phyloP scores from a whole-genome alignment of 768 basidiomycete species.

The Mycena venus region DNA sequence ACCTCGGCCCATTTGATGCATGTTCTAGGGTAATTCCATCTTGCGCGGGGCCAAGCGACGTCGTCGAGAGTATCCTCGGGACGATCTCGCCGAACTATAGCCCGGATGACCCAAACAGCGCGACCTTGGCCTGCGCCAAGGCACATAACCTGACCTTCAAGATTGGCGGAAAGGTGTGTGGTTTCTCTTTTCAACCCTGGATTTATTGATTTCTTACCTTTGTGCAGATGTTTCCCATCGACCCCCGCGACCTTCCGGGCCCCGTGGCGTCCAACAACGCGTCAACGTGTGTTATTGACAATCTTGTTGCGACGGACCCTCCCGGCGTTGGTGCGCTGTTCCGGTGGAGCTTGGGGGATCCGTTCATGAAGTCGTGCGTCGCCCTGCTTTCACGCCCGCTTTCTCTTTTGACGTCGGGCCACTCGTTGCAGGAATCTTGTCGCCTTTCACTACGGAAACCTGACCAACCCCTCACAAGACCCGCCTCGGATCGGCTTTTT shows the following conservation, averaged over 20 bases:
- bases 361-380: constrained; percentile 79
- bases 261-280: constrained; percentile 51
- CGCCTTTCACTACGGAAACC: constrained; percentile 80
- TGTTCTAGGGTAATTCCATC: constrained; percentile 74
- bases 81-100: constrained; percentile 53
- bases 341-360: constrained; percentile 81
- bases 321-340: constrained; percentile 66
- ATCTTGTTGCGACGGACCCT: constrained; percentile 71
- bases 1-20: neutral
- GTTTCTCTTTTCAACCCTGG: neutral
- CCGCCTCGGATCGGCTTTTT: constrained; percentile 77
- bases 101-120: constrained; percentile 37
- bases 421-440: constrained; percentile 62
- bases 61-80: constrained; percentile 63
- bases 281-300: constrained; percentile 64
- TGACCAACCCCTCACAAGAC: constrained; percentile 75
- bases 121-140: constrained; percentile 62
- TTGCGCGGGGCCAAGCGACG: constrained; percentile 78
- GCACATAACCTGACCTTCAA: constrained; percentile 72
- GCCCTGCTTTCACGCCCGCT: neutral
- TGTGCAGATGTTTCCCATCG: constrained; percentile 69
- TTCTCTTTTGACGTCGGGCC: neutral
- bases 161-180: constrained; percentile 68
- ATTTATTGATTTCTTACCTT: neutral
- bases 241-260: constrained; percentile 77